These are phyloP conservation scores for Hericium alpestre DNA, from an alignment of 768 basidiomycete genomes.

Conservation along the genomic window DNA sequence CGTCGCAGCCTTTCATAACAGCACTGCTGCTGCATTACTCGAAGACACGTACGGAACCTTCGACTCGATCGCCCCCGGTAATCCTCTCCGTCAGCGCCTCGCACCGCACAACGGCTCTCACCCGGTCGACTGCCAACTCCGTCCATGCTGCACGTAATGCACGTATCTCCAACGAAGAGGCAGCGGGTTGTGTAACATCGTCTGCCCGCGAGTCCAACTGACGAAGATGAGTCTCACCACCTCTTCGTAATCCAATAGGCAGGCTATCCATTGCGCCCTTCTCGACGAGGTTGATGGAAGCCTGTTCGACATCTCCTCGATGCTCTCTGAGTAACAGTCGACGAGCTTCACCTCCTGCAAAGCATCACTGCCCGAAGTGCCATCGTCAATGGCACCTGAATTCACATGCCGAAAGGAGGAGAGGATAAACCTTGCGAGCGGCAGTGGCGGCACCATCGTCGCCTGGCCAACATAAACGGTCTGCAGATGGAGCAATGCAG, in stretches of 20 bases:
- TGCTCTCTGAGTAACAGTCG: conserved; percentile 46
- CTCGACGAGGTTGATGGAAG: conserved; percentile 13
- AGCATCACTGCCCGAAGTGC: conserved; percentile 7
- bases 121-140: conserved; percentile 19
- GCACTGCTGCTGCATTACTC: no score
- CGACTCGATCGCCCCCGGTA: conserved; percentile 41
- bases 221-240: not conserved
- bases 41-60: conserved; percentile 9
- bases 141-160: not conserved
- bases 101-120: conserved; percentile 34
- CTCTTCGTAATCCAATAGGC: not conserved
- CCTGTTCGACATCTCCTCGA: conserved; percentile 39
- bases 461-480: conserved; percentile 41
- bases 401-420: not conserved
- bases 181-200: no score
- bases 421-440: conserved; percentile 28
- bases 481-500: conserved; percentile 27
- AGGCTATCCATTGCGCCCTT: not conserved
- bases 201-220: no score
- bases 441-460: conserved; percentile 31
- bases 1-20: no score
- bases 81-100: conserved; percentile 43
- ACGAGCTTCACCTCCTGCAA: conserved; percentile 32
- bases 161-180: no score
- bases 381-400: no score